Evolutionary conservation across 1,284 basidiomycete species (phyloP), one percentile per base, ranked within the genome.

Genomic region (Apiotrichum akiyoshidainum): DNA sequence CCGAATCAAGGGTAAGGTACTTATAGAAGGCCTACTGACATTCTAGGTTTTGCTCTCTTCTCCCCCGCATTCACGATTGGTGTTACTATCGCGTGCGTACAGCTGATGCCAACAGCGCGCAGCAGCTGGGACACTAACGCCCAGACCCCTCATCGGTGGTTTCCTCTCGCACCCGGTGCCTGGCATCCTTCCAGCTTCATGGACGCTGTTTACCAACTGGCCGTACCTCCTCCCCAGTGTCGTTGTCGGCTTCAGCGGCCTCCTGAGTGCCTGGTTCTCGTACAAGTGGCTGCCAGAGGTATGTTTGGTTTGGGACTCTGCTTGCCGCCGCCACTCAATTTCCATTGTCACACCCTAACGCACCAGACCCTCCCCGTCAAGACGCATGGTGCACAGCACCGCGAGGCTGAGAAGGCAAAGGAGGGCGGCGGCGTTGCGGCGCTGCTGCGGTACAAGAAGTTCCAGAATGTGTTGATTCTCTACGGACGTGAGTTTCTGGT

Each of bases 161-260:
- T 68, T 69, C 52, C 56, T 75, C 13, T 67, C 73, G 5, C 60
- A 60, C 4, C 73, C 73, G 2, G 68, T 71, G 2, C 69, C 71
- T 0, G 52, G 66, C 5, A 52, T 75, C 2, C 52, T 72, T 2
- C 60, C 71, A 4, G 46, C 53, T 4, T 68, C 68, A 16, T 69
- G 60, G 49, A 63, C 59, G 0, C 55, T 71, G 4, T 66, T 75
- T 35, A 47, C 52, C 4, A 26, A 50, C 11, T 66, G 67, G 37
- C 73, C 73, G 4, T 76, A 75, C 52, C 70, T 77, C 11, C 58
- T 73, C 13, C 75, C 75, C 0, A 67, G 73, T 2, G 21, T 73
- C 0, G 56, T 71, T 4, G 64, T 67, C 1, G 70, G 66, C 11
- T 19, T 58, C 16, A 50, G 63, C 14, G 69, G 69, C 0, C 42